Percentiles rank a stretch among this genome's conserved stretches.
Evolutionary conservation across 1,284 basidiomycete genomes (phyloP).

Genomic region (Vanrija sp.): DNA sequence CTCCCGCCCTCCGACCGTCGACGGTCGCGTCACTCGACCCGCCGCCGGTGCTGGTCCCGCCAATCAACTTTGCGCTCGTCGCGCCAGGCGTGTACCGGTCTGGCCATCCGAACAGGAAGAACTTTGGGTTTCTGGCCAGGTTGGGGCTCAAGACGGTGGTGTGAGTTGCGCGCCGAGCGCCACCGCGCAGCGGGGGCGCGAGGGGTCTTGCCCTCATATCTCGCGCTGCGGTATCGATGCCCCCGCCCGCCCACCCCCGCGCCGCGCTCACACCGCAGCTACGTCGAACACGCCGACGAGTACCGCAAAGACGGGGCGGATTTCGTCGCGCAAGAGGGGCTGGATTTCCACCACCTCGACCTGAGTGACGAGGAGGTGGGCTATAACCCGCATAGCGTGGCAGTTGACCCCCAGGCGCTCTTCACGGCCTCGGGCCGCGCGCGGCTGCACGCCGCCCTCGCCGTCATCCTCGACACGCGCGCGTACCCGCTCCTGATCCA

Average conservation of each 20-base stretch:
- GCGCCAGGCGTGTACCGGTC: slow-evolving; percentile 43
- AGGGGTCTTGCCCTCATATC: neutral
- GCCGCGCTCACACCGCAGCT: slow-evolving; percentile 19
- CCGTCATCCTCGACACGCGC: slow-evolving; percentile 33
- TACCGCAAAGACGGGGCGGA: slow-evolving; percentile 40
- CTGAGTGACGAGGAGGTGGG: slow-evolving; percentile 32
- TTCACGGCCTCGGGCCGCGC: slow-evolving; percentile 21
- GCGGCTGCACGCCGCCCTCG: slow-evolving; percentile 20
- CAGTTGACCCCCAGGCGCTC: slow-evolving; percentile 14
- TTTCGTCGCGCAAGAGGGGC: slow-evolving; percentile 28
- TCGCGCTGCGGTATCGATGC: neutral
- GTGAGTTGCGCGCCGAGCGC: slow-evolving; percentile 20
- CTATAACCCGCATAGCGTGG: neutral
- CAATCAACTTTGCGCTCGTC: slow-evolving; percentile 51
- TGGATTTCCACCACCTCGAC: slow-evolving; percentile 32
- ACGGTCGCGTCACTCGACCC: slow-evolving; percentile 7
- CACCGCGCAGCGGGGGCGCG: neutral
- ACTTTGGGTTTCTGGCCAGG: slow-evolving; percentile 42
- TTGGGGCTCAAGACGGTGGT: slow-evolving; percentile 45
- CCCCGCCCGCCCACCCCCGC: neutral
- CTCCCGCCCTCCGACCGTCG: slow-evolving; percentile 10
- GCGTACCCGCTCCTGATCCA: slow-evolving; percentile 44
- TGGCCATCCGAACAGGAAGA: slow-evolving; percentile 48
- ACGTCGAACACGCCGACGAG: slow-evolving; percentile 35
- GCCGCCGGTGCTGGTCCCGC: slow-evolving; percentile 41